Conservation (phyloP, 805 yeast species). For the Cyberlindnera saturnus region DNA sequence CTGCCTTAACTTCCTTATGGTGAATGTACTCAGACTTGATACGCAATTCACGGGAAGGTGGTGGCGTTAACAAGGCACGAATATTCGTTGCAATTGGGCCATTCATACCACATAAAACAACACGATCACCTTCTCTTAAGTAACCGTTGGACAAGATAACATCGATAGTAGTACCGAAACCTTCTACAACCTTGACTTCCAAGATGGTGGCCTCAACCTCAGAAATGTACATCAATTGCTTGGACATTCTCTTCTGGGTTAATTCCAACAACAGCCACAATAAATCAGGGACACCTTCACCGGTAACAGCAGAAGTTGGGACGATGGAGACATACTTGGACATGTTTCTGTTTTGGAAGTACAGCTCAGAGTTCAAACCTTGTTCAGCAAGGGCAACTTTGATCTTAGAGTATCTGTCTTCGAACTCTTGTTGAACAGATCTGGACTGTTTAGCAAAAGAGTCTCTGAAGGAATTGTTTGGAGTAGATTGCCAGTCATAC, state of each 20-base stretch:
- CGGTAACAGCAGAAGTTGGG: conserved; percentile 98
- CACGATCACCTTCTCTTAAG: conserved; percentile 88
- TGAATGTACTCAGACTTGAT: conserved; percentile 95
- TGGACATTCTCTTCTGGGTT: conserved; percentile 98
- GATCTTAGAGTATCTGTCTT: conserved; percentile 77
- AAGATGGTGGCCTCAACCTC: conserved; percentile 92
- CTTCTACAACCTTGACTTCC: conserved; percentile 97
- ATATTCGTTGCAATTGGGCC: conserved; percentile 97
- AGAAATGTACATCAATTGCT: conserved; percentile 93
- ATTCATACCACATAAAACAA: conserved; percentile 94
- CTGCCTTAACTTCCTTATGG: conserved; percentile 97
- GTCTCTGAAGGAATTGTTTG: conserved; percentile 94
- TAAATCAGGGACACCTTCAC: conserved; percentile 99
- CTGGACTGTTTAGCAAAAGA: conserved; percentile 76
- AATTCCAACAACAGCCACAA: conserved; percentile 91
- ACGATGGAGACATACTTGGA: conserved; percentile 92
- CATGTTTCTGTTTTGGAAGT: conserved; percentile 91
- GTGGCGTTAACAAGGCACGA: conserved; percentile 95
- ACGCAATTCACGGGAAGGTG: conserved; percentile 93
- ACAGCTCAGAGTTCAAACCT: conserved; percentile 95
- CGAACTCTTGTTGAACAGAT: conserved; percentile 88
- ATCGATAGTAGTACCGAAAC: conserved; percentile 98
- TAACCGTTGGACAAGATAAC: conserved; percentile 97
- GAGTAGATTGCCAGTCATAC: conserved; percentile 86
- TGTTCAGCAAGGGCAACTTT: conserved; percentile 94